Base-by-base conservation (phyloP, 805 yeast genomes). In the Kregervanrija fluxuum region DNA sequence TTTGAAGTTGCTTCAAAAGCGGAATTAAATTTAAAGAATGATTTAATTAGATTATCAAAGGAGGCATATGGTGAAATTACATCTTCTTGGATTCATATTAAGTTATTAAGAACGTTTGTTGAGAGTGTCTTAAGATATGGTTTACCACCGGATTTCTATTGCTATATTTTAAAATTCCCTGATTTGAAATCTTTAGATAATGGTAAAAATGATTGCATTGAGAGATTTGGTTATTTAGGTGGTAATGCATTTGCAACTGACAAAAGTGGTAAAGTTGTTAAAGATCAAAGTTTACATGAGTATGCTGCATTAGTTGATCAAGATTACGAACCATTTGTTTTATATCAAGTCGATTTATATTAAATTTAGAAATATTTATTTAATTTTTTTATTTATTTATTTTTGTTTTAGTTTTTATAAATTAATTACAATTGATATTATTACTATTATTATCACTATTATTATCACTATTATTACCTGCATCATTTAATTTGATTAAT, bases 61-160 rank as follows among this genome's bases (percentile, higher is more conserved):
- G 82, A 96, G 16, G 95, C 98, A n/a, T 93, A 84, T 62, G 74
- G 85, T 17, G 98, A 93, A 57, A 79, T 90, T 42, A 71, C 85
- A 49, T 73, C 86, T 54, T 79, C 84, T 52, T 89, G 96, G 96
- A 73, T 86, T 59, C 99, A 93, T 65, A 77, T 93, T 54, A 89
- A 89, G 66, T 79, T 86, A 4, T 73, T 93, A 43, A 80, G 97
- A 54, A 75, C 86, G 14, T 93, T 85, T 65, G 96, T 91, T 34
- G 99, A 93, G 68, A 77, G 89, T 41, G 96, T 93, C 12, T 74
- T 93, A 62, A 82, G 99, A 66, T 93, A 93, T 64, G 99, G 99
- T 1, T 75, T 93, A 52, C 99, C 99, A 33, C 97, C 98, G 30
- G 84, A 83, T 56, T 93, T 91, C 64, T 76, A 79, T 58, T 68